Percentiles rank a stretch among this genome's conserved stretches.
Conservation (phyloP, 2,329 filamentous ascomycete genomes). For the Alternaria burnsii region DNA sequence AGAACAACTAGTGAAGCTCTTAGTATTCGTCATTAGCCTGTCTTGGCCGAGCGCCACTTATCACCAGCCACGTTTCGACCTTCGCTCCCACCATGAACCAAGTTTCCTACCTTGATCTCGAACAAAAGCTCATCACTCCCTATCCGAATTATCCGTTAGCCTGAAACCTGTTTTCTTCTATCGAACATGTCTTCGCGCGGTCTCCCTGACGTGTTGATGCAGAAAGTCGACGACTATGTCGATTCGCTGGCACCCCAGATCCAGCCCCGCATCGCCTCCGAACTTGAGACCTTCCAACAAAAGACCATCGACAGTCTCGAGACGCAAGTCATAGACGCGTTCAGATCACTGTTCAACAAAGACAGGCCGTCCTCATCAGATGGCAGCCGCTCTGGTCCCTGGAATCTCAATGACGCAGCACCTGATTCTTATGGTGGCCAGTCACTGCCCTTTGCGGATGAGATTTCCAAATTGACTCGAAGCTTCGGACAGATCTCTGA, state of each 20-base stretch:
- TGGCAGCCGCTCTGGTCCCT: constrained; percentile 26
- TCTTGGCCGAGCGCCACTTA: constrained; percentile 3
- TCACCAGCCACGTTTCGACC: constrained; percentile 6
- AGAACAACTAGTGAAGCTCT: background rate
- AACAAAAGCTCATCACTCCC: background rate
- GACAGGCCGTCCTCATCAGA: constrained; percentile 26
- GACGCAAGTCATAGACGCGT: constrained; percentile 40
- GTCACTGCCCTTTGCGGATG: constrained; percentile 41
- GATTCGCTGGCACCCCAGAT: constrained; percentile 44
- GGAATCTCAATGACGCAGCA: constrained; percentile 37
- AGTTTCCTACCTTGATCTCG: background rate
- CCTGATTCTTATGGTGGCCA: constrained; percentile 41
- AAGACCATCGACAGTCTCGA: constrained; percentile 45
- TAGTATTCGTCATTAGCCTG: constrained; percentile 2
- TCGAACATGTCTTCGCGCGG: constrained; percentile 29
- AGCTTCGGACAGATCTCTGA: constrained; percentile 41
- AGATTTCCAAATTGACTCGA: constrained; percentile 41
- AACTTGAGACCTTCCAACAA: constrained; percentile 42
- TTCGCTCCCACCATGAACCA: background rate
- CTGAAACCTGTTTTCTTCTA: background rate
- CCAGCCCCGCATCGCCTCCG: constrained; percentile 41
- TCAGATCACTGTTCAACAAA: constrained; percentile 39
- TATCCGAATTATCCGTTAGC: background rate
- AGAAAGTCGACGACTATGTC: constrained; percentile 43
- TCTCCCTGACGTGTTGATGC: constrained; percentile 35